Evolutionary conservation across 202 grass and related monocot species (phyloP).

Genomic region (Dendrocalamus latiflorus): DNA sequence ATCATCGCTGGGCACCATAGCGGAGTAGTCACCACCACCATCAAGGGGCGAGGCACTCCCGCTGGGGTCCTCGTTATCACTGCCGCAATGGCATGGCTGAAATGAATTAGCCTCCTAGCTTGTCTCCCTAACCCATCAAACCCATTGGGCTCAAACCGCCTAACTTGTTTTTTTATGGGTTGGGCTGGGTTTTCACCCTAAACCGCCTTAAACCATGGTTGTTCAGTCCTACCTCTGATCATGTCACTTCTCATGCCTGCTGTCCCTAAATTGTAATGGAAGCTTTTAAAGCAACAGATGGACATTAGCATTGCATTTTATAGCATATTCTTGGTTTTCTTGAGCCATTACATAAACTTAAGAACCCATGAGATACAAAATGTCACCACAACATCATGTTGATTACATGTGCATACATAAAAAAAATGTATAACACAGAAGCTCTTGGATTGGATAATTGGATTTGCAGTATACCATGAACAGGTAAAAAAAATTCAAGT

Average conservation of each 20-base stretch:
- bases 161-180: too few relatives aligned
- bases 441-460: constrained; percentile 1
- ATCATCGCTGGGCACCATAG: not conserved
- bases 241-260: not conserved
- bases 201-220: too few relatives aligned
- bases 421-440: not conserved
- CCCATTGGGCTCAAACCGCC: too few relatives aligned
- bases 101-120: too few relatives aligned
- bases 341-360: not conserved
- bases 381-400: not conserved
- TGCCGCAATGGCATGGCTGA: too few relatives aligned
- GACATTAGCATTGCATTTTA: not conserved
- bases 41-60: not conserved
- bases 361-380: not conserved
- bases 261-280: not conserved
- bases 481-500: not conserved
- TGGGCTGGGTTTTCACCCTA: too few relatives aligned
- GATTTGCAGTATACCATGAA: not conserved
- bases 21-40: not conserved
- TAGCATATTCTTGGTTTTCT: not conserved
- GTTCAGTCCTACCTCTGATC: not conserved
- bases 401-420: not conserved
- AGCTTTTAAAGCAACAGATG: not conserved
- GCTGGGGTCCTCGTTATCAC: too few relatives aligned
- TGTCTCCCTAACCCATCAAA: too few relatives aligned